Conservation (phyloP, 2,329 filamentous ascomycete genomes). For the Colletotrichum cordylinicola region DNA sequence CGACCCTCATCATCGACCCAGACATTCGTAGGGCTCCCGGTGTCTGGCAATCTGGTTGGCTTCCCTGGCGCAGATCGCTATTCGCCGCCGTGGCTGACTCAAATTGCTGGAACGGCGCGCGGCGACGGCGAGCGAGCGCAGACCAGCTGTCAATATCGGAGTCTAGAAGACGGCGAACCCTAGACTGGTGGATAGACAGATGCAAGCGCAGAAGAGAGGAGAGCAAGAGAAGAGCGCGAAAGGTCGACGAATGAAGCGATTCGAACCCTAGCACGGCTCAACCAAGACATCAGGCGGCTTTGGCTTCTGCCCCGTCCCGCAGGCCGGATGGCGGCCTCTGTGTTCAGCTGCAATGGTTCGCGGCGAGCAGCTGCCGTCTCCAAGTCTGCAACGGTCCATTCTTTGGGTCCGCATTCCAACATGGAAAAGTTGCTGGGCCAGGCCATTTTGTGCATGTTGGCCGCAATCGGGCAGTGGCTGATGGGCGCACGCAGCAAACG, state of each 20-base stretch:
- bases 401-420: background rate
- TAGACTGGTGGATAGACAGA: background rate
- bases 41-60: slow-evolving; percentile 7
- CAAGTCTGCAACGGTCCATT: slow-evolving; percentile 19
- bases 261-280: background rate
- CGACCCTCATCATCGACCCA: background rate
- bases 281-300: background rate
- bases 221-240: background rate
- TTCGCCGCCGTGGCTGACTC: slow-evolving; percentile 9
- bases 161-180: background rate
- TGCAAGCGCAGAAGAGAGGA: background rate
- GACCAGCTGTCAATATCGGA: background rate
- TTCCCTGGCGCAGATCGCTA: slow-evolving; percentile 17
- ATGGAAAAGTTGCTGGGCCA: background rate
- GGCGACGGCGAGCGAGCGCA: background rate
- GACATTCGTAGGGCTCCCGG: background rate
- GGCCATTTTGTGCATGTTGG: background rate
- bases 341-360: background rate
- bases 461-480: background rate
- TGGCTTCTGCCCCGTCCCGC: background rate
- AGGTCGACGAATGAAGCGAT: background rate
- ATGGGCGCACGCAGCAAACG: background rate
- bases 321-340: background rate
- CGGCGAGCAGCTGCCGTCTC: background rate
- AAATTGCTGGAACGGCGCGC: background rate